Percentiles rank a stretch among this genome's conserved stretches.
phyloP scores from a whole-genome alignment of 306 rosid species.

The Castanopsis chinensis region DNA sequence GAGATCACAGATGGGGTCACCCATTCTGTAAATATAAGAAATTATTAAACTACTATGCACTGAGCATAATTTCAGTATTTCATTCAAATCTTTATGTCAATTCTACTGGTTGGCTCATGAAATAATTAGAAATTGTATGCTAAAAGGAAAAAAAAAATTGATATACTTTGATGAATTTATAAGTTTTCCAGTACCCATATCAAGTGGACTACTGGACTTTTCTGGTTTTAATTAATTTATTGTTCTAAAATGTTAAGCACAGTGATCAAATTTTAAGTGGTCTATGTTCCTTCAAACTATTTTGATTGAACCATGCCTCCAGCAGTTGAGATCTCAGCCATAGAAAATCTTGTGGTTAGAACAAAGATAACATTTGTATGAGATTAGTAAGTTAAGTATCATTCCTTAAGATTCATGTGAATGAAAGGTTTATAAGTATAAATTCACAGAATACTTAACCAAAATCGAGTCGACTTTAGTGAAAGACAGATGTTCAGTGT shows the following conservation, averaged over 20 bases:
- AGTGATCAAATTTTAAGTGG: too few relatives aligned
- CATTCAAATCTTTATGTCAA: not conserved
- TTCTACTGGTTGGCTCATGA: not conserved
- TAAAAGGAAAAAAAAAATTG: not conserved
- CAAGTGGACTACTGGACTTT: not conserved
- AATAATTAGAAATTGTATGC: not conserved
- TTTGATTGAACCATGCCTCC: not conserved
- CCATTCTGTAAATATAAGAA: not conserved
- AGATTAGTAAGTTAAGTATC: not conserved
- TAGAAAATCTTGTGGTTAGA: not conserved
- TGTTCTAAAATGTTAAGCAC: too few relatives aligned
- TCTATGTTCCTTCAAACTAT: too few relatives aligned
- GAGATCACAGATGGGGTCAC: not conserved
- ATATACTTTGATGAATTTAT: not conserved
- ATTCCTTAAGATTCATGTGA: not conserved
- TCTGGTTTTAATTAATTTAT: too few relatives aligned
- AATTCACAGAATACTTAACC: not conserved
- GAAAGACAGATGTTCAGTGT: not conserved
- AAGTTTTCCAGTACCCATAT: not conserved
- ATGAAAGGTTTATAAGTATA: not conserved
- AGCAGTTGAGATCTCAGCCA: not conserved
- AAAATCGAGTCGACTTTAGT: not conserved
- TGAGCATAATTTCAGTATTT: not conserved
- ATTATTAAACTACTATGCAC: too few relatives aligned
- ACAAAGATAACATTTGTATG: not conserved